These are phyloP conservation scores for Trametes pubescens DNA, from an alignment of 1,284 basidiomycete species.

Conservation along the genomic window DNA sequence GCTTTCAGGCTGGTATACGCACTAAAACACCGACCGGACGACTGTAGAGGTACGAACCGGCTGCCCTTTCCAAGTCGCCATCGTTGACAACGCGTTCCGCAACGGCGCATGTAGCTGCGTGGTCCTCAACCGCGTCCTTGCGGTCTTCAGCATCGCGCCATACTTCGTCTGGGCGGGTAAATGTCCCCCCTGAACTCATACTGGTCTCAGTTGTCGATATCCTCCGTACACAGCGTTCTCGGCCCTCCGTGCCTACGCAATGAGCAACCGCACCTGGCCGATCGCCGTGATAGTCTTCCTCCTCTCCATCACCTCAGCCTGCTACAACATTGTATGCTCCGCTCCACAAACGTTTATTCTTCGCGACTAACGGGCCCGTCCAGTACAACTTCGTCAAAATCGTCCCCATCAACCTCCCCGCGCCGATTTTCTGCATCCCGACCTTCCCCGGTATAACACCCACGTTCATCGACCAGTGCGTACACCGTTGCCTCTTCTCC, in stretches of 20 bases:
- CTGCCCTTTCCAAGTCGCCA: too few species aligned
- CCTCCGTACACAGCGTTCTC: conserved; percentile 2
- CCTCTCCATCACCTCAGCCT: conserved; percentile 3
- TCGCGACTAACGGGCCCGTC: neutral
- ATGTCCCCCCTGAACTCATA: neutral
- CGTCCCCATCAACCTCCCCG: conserved; percentile 13
- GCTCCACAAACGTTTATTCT: neutral
- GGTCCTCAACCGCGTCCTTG: conserved; percentile 16
- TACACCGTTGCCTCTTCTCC: neutral
- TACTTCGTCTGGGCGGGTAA: conserved; percentile 19
- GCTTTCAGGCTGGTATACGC: too few species aligned
- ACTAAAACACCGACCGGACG: too few species aligned
- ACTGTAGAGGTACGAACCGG: neutral
- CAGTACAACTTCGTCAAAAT: conserved; percentile 11
- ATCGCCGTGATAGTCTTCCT: conserved; percentile 11
- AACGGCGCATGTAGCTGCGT: neutral
- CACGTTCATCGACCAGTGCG: conserved; percentile 16
- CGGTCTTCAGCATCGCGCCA: conserved; percentile 16
- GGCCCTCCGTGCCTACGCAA: conserved; percentile 11
- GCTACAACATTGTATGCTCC: conserved; percentile 15
- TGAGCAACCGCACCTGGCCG: conserved; percentile 18
- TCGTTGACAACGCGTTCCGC: too few species aligned
- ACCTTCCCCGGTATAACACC: conserved; percentile 5
- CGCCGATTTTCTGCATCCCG: conserved; percentile 19
- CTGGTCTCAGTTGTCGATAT: neutral